Base-by-base conservation (phyloP, 225 moss, liverwort and hornwort species). In the Physcomitrium patens region DNA sequence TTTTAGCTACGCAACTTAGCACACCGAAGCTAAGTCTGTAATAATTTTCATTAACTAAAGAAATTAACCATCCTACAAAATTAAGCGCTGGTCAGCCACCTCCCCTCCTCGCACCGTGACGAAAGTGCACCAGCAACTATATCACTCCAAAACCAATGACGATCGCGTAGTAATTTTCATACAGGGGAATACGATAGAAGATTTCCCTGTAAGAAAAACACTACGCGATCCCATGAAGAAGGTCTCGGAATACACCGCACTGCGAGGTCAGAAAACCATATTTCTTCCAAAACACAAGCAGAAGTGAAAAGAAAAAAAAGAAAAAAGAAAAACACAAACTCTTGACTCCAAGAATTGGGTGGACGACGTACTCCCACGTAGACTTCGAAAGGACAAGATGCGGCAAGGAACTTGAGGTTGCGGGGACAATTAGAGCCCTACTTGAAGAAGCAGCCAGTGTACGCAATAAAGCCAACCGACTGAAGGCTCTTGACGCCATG, bases 401-500 rank as follows among this genome's bases (percentile, higher is more conserved):
- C 46, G 46, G 5, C 22, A 60, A 42, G 56, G 63, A 58, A 37
- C 62, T 22, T 11, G 80, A 43, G 27, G 3, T 61, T 22, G 42
- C 26, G 37, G 76, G 68, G 20, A 69, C 54, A 72, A 78, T 63
- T 65, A 18, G 71, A 65, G 69, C 31, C 45, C 65, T n/a, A 27
- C 18, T 12, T 12, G 60, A 70, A 63, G 70, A 81, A 53, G 76
- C 49, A 54, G 58, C 47, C 28, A 84, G 20, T 18, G 65, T 50
- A 22, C 83, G 75, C 72, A 72, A 16, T 37, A 56, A 2, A 28
- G 54, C 60, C 78, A 86, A 43, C 24, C 75, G 60, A 20, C 61
- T 14, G 31, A 73, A 14, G 41, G 31, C 76, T 70, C 75, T 72
- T 15, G 57, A 63, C 13, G 76, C 69, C 86, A 86, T 86, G 46